Evolutionary conservation across 768 basidiomycete species (phyloP), one percentile per base, ranked within the genome.

Genomic region (Baorangia bicolor): DNA sequence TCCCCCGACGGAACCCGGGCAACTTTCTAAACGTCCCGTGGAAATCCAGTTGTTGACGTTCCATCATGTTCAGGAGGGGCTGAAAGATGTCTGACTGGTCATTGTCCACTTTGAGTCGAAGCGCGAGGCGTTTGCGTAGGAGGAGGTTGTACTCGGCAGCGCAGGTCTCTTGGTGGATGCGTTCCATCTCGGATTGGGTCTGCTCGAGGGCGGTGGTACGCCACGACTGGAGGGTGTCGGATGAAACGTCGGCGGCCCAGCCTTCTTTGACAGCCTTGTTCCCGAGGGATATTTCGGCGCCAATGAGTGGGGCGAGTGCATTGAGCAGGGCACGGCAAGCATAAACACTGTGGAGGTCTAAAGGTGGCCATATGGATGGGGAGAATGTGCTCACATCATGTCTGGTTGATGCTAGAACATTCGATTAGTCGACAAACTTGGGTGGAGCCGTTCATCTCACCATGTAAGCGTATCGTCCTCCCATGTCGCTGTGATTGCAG

Each of bases 401-500:
- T 79, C 82, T 2, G 90, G 90, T 73, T 93, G 91, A 61, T 75
- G 74, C 86, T 90, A 56, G 2, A 58, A 46, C 21, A 21, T 18
- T 34, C 20, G 37, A 48, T 64, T 11, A 64, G 51, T 46, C 28
- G 21, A 27, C 18, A 9, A 30, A 39, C 27, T 41, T 10, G 27
- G 7, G 25, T 34, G 8, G 41, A 12, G 23, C 53, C 33, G 12
- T 49, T 25, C 21, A 34, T 53, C 73, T 45, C 51, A 80, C 79
- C 64, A 75, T 75, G 73, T 92, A 94, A 2, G 89, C 79, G 63
- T 94, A 94, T 41, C 92, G 79, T 16, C 89, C 90, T 53, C 77
- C 78, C 45, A 82, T 81, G 64, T 97, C 94, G 2, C 84, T 83
- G 69, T 95, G 93, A 63, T 95, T 98, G 76, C 95, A 98, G 51